A percentile compares a stretch with the other conserved stretches of the same genome.
These are phyloP conservation scores for Trypanosoma brucei DNA, from an alignment of 208 protist species.

Conservation along the genomic window DNA sequence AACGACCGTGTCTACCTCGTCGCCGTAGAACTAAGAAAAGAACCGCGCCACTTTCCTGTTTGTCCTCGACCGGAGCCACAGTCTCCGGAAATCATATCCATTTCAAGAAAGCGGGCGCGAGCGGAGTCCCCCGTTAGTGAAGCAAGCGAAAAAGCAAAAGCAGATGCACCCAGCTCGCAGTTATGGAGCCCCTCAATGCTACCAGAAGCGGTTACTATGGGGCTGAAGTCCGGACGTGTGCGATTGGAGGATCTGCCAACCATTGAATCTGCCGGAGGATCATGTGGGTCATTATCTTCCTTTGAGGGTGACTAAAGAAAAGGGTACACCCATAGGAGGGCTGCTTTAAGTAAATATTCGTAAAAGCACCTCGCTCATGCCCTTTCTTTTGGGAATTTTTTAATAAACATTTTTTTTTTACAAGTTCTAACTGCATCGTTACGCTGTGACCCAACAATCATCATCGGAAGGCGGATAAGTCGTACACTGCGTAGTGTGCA, in stretches of 20 bases:
- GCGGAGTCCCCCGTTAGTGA: not conserved
- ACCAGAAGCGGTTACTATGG: conserved; percentile 4
- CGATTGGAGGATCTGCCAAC: conserved; percentile 15
- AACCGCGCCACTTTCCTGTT: conserved; percentile 23
- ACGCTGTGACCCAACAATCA: too few relatives aligned
- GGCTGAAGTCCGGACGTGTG: conserved; percentile 7
- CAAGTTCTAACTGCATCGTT: too few relatives aligned
- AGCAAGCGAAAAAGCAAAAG: not conserved
- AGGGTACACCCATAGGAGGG: too few relatives aligned
- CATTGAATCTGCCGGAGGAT: conserved; percentile 3
- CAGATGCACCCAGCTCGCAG: not conserved
- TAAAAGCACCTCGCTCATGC: too few relatives aligned
- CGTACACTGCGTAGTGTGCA: not conserved
- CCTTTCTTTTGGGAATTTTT: not conserved
- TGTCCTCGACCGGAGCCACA: conserved; percentile 1
- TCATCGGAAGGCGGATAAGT: not conserved
- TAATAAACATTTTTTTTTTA: not conserved
- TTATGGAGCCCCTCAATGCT: conserved; percentile 10
- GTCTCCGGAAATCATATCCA: conserved; percentile 12
- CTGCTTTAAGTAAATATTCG: too few relatives aligned
- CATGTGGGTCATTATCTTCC: conserved; percentile 8
- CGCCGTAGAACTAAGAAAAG: conserved; percentile 25
- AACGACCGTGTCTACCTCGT: conserved; percentile 40
- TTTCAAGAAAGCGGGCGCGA: conserved; percentile 4
- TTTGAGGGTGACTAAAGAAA: conserved; percentile 2